Base-by-base conservation (phyloP, 495 filamentous ascomycete species). In the Pseudevernia furfuracea region DNA sequence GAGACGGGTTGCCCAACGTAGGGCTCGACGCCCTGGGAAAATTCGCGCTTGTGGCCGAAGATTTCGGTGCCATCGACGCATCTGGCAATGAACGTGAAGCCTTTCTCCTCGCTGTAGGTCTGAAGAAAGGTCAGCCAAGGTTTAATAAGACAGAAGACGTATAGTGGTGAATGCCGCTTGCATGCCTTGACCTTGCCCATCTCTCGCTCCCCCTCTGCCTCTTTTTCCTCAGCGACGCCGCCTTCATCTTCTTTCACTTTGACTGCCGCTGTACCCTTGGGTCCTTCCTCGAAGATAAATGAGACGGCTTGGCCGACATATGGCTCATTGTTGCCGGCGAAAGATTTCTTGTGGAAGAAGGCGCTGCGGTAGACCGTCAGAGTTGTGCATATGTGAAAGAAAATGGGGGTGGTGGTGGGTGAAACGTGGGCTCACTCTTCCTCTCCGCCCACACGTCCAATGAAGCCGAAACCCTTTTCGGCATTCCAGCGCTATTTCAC, bases 21-120 rank as follows among this genome's bases (percentile, higher is more conserved):
- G n/a, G 64, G 64, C 15, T 55, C 59, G 28, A 66, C 17, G 30
- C 5, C 30, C n/a, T 52, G 23, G 4, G 46, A 21, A 21, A 66
- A 66, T n/a, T 66, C 64, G n/a, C 56, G 39, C 30, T 66, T 66
- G 52, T 66, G 64, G 7, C 41, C 53, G 41, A 66, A 66, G 19
- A 66, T 48, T 6, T 58, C 53, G 10, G 43, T 43, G 14, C 25
- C 56, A 19, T 58, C 56, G 0, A 25, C 12, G 25, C 59, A 62
- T 36, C 64, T 60, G n/a, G 19, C 48, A 28, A 66, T 66, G n/a
- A 66, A 65, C 1, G 63, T 38, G 44, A 65, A 65, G 1, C 63
- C 57, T 17, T 65, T 65, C 10, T 65, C 43, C 34, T 65, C 63
- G 32, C 41, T 65, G 43, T 53, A 65, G 10, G 34, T 41, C 46